Conservation (phyloP, 352 stramenopile species). For the Blastocystis sp. region DNA sequence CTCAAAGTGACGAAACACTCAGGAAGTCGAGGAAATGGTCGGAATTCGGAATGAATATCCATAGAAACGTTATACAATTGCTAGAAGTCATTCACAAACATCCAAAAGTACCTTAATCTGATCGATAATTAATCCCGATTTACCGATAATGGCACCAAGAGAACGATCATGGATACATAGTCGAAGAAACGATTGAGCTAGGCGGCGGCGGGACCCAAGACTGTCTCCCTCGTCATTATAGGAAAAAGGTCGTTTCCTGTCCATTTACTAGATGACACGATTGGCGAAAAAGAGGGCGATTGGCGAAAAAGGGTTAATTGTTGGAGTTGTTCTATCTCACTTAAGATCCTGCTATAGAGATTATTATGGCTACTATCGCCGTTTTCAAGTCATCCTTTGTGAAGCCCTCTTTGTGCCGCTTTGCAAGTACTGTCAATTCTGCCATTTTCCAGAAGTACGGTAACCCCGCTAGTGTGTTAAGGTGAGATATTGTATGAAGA, state of each 20-base stretch:
- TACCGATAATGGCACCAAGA: neutral
- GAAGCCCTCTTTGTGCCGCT: constrained; percentile 43
- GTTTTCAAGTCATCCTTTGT: constrained; percentile 13
- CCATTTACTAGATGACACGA: neutral
- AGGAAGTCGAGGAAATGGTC: neutral
- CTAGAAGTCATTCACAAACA: neutral
- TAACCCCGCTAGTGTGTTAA: constrained; percentile 42
- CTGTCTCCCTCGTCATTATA: neutral
- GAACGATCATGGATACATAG: neutral
- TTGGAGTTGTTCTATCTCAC: neutral
- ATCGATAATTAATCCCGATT: neutral
- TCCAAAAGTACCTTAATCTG: neutral
- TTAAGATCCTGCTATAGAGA: neutral
- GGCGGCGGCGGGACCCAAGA: neutral
- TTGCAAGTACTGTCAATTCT: constrained; percentile 58
- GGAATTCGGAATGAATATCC: neutral
- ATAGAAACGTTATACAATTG: neutral
- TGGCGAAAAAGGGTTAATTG: neutral
- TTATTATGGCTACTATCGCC: constrained; percentile 27
- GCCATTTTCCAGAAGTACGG: constrained; percentile 61
- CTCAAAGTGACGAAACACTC: constrained; percentile 1
- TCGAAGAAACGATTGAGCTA: neutral
- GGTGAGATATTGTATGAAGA: neutral
- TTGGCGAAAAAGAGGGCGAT: neutral
- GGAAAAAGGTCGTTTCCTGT: neutral